A percentile compares a stretch with the other conserved stretches of the same genome.
Evolutionary conservation across 1,284 basidiomycete genomes (phyloP).

Genomic region (Rhodofomes roseus): DNA sequence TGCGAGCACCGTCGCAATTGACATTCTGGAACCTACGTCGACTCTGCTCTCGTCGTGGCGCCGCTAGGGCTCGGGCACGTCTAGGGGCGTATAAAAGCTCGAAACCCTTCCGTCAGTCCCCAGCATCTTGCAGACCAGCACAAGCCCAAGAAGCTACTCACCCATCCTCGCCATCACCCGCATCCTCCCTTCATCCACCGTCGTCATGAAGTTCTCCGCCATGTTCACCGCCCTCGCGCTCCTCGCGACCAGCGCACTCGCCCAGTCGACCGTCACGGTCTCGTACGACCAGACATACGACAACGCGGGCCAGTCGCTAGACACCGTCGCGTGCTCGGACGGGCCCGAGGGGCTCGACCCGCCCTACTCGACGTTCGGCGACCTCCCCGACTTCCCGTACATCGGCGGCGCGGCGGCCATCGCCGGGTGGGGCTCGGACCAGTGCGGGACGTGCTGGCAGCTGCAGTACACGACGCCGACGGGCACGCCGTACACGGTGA

Average conservation of each 20-base stretch:
- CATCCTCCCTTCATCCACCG: background rate
- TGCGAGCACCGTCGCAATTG: background rate
- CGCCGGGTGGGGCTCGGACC: constrained; percentile 36
- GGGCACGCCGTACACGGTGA: constrained; percentile 29
- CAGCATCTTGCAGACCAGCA: background rate
- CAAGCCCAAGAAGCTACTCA: background rate
- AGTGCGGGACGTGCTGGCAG: constrained; percentile 46
- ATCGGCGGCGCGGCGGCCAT: constrained; percentile 44
- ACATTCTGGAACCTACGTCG: background rate
- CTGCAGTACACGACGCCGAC: constrained; percentile 30
- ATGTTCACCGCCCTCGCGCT: constrained; percentile 21
- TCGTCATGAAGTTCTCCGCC: constrained; percentile 11
- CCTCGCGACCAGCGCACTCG: constrained; percentile 16
- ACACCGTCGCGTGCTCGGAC: constrained; percentile 47
- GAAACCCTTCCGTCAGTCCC: background rate
- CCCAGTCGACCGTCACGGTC: constrained; percentile 31
- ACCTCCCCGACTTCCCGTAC: constrained; percentile 46
- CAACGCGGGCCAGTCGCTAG: constrained; percentile 28
- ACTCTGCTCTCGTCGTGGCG: background rate
- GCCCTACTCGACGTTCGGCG: constrained; percentile 42
- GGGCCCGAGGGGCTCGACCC: constrained; percentile 40
- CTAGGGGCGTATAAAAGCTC: background rate
- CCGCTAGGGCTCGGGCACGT: background rate
- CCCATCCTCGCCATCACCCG: background rate
- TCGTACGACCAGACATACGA: constrained; percentile 45